Evolutionary conservation across 306 rosid genomes (phyloP).

Genomic region (Cicer judaicum): DNA sequence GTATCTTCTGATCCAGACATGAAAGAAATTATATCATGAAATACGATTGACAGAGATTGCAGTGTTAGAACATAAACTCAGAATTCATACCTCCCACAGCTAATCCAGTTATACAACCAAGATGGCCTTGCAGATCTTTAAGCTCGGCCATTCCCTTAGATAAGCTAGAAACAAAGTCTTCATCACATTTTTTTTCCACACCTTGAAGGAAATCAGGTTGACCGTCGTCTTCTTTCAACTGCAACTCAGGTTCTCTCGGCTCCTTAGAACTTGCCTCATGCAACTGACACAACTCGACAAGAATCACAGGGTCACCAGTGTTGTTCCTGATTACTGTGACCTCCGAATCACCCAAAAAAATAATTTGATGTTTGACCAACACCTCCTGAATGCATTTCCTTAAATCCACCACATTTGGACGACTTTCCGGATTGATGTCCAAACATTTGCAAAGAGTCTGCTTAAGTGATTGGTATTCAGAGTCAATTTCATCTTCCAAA

Average conservation of each 20-base stretch:
- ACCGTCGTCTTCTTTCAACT: constrained; percentile 44
- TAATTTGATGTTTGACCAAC: constrained; percentile 59
- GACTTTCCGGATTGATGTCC: constrained; percentile 62
- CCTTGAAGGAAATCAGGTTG: constrained; percentile 47
- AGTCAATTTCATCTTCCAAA: constrained; percentile 61
- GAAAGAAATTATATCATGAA: constrained; percentile 6
- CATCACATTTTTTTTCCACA: constrained; percentile 49
- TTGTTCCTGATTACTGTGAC: constrained; percentile 38
- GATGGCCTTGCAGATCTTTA: constrained; percentile 77
- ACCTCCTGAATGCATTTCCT: constrained; percentile 70
- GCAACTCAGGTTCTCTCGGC: constrained; percentile 44
- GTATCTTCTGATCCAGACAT: constrained; percentile 32
- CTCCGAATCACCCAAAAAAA: constrained; percentile 54
- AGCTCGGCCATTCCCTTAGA: constrained; percentile 63
- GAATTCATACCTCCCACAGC: constrained; percentile 79
- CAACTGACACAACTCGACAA: constrained; percentile 65
- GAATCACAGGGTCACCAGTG: constrained; percentile 52
- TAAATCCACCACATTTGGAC: constrained; percentile 62
- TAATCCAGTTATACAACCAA: constrained; percentile 77
- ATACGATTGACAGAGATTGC: constrained; percentile 26
- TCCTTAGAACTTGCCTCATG: constrained; percentile 45
- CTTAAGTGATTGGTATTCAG: constrained; percentile 55
- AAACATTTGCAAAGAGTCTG: constrained; percentile 66
- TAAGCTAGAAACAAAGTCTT: constrained; percentile 51
- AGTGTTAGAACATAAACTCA: constrained; percentile 18